phyloP scores from a whole-genome alignment of 257 asterid genomes.

The Nicotiana otophora region DNA sequence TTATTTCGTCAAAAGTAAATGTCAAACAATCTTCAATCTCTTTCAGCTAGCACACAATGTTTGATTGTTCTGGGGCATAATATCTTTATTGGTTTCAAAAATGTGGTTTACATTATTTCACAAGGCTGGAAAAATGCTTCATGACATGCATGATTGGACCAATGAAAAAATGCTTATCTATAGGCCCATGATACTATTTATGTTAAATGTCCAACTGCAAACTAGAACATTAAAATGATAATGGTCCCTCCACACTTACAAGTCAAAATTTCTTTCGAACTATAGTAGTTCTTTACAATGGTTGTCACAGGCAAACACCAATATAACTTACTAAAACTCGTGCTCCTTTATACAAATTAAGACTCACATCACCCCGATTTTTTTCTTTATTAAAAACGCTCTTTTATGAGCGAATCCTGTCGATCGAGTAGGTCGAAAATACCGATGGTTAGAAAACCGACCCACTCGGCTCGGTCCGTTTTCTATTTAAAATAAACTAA shows the following conservation, averaged over 20 bases:
- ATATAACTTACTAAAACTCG: neutral
- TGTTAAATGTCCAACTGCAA: neutral
- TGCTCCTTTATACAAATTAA: too few relatives aligned
- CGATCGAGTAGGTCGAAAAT: too few relatives aligned
- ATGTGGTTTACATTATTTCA: neutral
- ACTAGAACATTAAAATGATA: neutral
- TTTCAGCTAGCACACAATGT: neutral
- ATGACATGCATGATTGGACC: neutral
- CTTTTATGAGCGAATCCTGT: too few relatives aligned
- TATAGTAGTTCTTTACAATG: too few relatives aligned
- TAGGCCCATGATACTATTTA: neutral
- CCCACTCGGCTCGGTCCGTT: too few relatives aligned
- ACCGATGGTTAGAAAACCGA: too few relatives aligned
- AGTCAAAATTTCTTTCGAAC: neutral
- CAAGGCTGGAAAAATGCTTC: neutral
- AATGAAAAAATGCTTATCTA: neutral
- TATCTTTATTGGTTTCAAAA: neutral
- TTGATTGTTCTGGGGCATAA: neutral
- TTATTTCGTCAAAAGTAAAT: too few relatives aligned
- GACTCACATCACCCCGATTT: too few relatives aligned
- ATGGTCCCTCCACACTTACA: neutral
- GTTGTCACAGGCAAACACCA: neutral
- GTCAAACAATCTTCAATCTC: too few relatives aligned
- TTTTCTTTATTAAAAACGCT: too few relatives aligned
- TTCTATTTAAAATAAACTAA: too few relatives aligned